These are phyloP conservation scores for Aspergillus leporis DNA, from an alignment of 495 filamentous ascomycete genomes.

Conservation along the genomic window DNA sequence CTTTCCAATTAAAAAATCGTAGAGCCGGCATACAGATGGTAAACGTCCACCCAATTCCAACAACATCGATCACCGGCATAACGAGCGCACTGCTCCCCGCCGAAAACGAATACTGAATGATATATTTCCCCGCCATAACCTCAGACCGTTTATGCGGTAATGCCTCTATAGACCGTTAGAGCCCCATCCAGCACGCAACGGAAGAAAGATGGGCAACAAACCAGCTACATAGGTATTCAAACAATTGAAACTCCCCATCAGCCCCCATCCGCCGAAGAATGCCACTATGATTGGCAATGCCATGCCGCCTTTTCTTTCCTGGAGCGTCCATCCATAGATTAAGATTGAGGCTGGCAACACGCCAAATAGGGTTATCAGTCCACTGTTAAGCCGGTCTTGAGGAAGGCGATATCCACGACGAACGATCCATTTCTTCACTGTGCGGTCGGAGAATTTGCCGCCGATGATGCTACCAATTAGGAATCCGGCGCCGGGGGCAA, in stretches of 20 bases:
- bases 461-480: conserved; percentile 68
- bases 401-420: conserved; percentile 63
- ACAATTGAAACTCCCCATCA: conserved; percentile 68
- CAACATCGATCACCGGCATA: conserved; percentile 61
- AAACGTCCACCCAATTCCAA: conserved; percentile 65
- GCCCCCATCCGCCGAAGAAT: conserved; percentile 66
- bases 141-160: conserved; percentile 54
- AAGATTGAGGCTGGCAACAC: conserved; percentile 64
- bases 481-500: conserved; percentile 71
- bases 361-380: conserved; percentile 59
- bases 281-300: conserved; percentile 68
- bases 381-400: conserved; percentile 67
- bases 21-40: conserved; percentile 39
- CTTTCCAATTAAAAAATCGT: not conserved
- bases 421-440: conserved; percentile 61
- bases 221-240: conserved; percentile 77
- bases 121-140: conserved; percentile 73
- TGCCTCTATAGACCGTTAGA: conserved; percentile 27
- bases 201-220: conserved; percentile 26
- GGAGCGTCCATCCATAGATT: conserved; percentile 69
- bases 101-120: conserved; percentile 68
- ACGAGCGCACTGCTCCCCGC: conserved; percentile 63
- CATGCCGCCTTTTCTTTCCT: conserved; percentile 64
- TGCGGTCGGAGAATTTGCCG: conserved; percentile 65
- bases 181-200: not conserved